Percentiles rank a stretch among this genome's conserved stretches.
phyloP scores from a whole-genome alignment of 345 rosid species.

The Jatropha curcas region DNA sequence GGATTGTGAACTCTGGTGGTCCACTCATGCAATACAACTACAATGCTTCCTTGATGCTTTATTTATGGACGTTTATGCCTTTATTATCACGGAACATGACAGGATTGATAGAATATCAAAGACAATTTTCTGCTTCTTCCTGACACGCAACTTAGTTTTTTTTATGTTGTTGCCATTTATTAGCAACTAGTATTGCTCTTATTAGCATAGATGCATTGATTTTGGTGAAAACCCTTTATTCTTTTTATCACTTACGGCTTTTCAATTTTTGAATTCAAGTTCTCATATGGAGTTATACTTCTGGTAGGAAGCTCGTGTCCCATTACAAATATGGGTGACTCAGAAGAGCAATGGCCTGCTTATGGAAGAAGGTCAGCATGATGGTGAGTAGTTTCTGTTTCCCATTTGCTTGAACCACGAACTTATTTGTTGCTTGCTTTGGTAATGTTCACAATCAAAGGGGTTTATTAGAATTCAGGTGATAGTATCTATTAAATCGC shows the following conservation, averaged over 20 bases:
- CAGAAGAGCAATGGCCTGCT: slow-evolving; percentile 73
- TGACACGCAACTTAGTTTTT: background rate
- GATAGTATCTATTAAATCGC: background rate
- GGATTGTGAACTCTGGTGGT: background rate
- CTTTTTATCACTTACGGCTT: background rate
- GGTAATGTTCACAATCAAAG: background rate
- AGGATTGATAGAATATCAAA: background rate
- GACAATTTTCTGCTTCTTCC: background rate
- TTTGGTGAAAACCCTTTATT: background rate
- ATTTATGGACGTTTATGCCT: background rate
- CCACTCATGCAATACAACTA: background rate
- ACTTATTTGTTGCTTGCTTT: background rate
- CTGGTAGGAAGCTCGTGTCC: slow-evolving; percentile 80
- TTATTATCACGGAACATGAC: background rate
- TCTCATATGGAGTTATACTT: slow-evolving; percentile 11
- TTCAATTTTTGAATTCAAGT: background rate
- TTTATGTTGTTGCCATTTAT: background rate
- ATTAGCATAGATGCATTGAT: background rate
- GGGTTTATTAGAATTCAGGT: background rate
- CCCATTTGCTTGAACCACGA: background rate
- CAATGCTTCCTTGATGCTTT: background rate
- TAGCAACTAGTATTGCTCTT: background rate
- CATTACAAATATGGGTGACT: slow-evolving; percentile 81
- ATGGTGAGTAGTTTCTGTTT: slow-evolving; percentile 48
- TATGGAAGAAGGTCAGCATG: slow-evolving; percentile 67